A percentile compares a stretch with the other conserved stretches of the same genome.
These are phyloP conservation scores for Sphaerulina vaccinii DNA, from an alignment of 2,329 filamentous ascomycete genomes.

Conservation along the genomic window DNA sequence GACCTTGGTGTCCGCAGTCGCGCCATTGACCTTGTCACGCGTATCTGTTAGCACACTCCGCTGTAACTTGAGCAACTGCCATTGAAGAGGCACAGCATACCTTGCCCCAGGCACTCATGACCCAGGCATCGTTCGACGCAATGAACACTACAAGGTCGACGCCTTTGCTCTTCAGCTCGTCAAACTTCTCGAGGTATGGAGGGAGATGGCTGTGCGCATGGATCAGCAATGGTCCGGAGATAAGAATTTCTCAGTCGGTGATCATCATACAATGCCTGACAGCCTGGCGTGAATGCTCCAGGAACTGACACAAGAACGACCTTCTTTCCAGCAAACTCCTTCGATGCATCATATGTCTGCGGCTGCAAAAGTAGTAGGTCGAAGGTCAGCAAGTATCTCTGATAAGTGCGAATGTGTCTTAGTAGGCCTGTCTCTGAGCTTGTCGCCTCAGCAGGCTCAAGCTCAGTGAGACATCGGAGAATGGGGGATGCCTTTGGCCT, in stretches of 20 bases:
- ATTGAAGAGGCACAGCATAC: neutral
- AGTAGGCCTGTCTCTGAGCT: too few species aligned
- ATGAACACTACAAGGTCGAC: constrained; percentile 80
- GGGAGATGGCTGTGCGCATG: constrained; percentile 75
- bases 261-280: constrained; percentile 58
- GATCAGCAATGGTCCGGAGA: too few species aligned
- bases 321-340: constrained; percentile 70
- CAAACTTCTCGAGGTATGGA: constrained; percentile 71
- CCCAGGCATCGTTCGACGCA: constrained; percentile 79
- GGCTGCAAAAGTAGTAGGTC: too few species aligned
- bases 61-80: neutral
- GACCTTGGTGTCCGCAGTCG: constrained; percentile 69
- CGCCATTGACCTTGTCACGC: constrained; percentile 72
- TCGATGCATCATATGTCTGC: constrained; percentile 74
- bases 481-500: too few species aligned
- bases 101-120: constrained; percentile 65
- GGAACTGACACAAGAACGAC: constrained; percentile 69
- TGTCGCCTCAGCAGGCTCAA: too few species aligned
- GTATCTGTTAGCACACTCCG: constrained; percentile 32
- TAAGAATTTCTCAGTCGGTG: too few species aligned
- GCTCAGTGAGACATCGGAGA: too few species aligned
- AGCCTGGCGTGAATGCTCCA: constrained; percentile 76
- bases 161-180: constrained; percentile 72
- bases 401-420: too few species aligned
- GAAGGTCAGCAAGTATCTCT: too few species aligned